Evolutionary conservation across 164 flowering plant genomes (phyloP).

Genomic region (Taxillus chinensis): DNA sequence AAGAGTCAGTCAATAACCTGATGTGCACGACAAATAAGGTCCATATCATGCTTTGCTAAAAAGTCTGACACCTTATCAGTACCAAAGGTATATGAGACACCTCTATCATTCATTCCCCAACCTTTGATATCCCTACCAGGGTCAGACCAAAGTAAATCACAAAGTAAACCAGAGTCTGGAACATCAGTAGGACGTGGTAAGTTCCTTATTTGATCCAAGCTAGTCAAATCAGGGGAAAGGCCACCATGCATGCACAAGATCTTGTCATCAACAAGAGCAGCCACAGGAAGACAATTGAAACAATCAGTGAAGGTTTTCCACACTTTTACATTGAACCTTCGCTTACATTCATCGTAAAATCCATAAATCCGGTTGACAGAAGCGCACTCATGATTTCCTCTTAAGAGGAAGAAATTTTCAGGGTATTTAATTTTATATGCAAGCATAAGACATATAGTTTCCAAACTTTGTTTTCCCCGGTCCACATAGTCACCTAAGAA

Average conservation of each 20-base stretch:
- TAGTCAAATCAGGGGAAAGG: conserved; percentile 65
- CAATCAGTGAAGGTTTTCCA: conserved; percentile 77
- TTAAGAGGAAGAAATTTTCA: conserved; percentile 62
- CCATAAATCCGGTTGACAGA: conserved; percentile 81
- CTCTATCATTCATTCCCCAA: conserved; percentile 85
- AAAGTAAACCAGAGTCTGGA: conserved; percentile 77
- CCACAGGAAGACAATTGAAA: conserved; percentile 81
- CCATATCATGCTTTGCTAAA: conserved; percentile 62
- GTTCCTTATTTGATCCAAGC: conserved; percentile 59
- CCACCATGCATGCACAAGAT: conserved; percentile 95
- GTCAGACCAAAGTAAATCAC: conserved; percentile 89
- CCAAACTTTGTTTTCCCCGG: conserved; percentile 80
- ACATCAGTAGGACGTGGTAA: conserved; percentile 68
- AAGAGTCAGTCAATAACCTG: conserved; percentile 33
- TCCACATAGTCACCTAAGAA: conserved; percentile 86
- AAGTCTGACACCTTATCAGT: conserved; percentile 64
- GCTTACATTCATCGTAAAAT: conserved; percentile 83
- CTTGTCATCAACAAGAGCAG: conserved; percentile 77
- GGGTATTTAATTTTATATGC: conserved; percentile 82
- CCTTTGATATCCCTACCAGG: conserved; percentile 58
- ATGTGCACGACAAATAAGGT: conserved; percentile 84
- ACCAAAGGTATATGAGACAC: conserved; percentile 83
- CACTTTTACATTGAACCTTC: conserved; percentile 67
- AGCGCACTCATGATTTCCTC: conserved; percentile 84
- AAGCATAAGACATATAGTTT: conserved; percentile 73